Evolutionary conservation across 495 filamentous ascomycete genomes (phyloP), one percentile per base, ranked within the genome.

Genomic region (Podospora comata): DNA sequence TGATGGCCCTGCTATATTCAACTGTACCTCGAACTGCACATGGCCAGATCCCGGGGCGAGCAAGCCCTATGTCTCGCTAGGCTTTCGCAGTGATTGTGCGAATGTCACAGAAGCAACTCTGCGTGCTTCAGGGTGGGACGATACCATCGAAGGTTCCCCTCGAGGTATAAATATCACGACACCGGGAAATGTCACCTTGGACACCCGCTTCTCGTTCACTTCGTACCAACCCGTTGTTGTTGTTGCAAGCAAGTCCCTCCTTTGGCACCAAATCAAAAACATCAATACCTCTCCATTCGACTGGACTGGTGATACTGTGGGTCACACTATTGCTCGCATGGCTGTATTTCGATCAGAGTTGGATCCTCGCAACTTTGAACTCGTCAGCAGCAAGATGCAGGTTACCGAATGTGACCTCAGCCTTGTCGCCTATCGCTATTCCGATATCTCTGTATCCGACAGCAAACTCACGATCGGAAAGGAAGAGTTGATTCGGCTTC

Each of bases 21-120:
- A 68, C 55, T 71, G 69, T 48, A 32, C 65, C 28, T 65, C 69
- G 5, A 71, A 27, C 5, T 71, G 69, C 48, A 26, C 32, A 26
- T 71, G 69, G 69, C 39, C 39, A 11, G 39, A 48, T 16, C 4
- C 30, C 7, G 30, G 13, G 6, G 55, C 13, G 5, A 44, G 59
- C 26, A 34, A 62, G 54, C 34, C 69, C 0, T 65, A 61, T 34
- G n/a, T 58, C 18, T 64, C 69, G 27, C 69, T 71, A 19, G 69
- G 69, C 11, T 71, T 68, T 44, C 6, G 34, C 7, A 58, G 39
- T 44, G 54, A 30, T 0, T 71, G 69, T 57, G 19, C 65, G 53
- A 62, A 71, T 54, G 69, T 71, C 9, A 65, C 65, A 26, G 58
- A 65, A 7, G 65, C 19, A 15, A 71, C 65, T 16, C 11, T 68